A percentile compares a stretch with the other conserved stretches of the same genome.
These are phyloP conservation scores for Spencermartinsiella europaea DNA, from an alignment of 805 yeast species.

Conservation along the genomic window DNA sequence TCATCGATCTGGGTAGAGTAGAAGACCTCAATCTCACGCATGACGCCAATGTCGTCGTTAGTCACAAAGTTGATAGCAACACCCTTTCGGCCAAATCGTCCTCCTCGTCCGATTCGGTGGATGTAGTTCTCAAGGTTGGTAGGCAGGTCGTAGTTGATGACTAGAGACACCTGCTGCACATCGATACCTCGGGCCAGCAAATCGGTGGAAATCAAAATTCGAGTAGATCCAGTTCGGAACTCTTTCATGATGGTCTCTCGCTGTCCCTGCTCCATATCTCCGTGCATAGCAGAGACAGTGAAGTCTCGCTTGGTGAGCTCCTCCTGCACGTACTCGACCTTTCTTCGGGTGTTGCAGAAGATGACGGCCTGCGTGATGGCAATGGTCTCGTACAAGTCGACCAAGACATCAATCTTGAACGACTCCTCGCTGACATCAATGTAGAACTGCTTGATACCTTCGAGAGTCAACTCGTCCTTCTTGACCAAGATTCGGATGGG, in stretches of 20 bases:
- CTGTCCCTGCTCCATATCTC: slow-evolving; percentile 93
- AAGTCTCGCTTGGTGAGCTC: slow-evolving; percentile 76
- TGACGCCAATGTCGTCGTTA: slow-evolving; percentile 62
- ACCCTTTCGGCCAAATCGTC: slow-evolving; percentile 95
- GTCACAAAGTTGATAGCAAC: slow-evolving; percentile 94
- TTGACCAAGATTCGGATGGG: slow-evolving; percentile 93
- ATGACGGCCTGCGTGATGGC: slow-evolving; percentile 97
- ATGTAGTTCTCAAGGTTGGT: slow-evolving; percentile 89
- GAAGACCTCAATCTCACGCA: slow-evolving; percentile 81
- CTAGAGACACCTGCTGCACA: slow-evolving; percentile 95
- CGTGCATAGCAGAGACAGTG: slow-evolving; percentile 94
- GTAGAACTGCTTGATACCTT: slow-evolving; percentile 90
- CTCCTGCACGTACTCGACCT: slow-evolving; percentile 86
- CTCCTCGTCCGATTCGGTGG: slow-evolving; percentile 97
- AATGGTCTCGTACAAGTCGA: slow-evolving; percentile 91
- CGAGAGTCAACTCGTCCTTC: slow-evolving; percentile 88
- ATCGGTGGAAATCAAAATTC: slow-evolving; percentile 94
- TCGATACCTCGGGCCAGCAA: slow-evolving; percentile 98
- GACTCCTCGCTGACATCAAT: slow-evolving; percentile 88
- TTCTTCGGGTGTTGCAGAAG: slow-evolving; percentile 93
- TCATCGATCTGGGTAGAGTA: slow-evolving; percentile 85
- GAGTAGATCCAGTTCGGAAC: slow-evolving; percentile 87
- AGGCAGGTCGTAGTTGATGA: slow-evolving; percentile 93
- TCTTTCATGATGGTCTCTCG: slow-evolving; percentile 94
- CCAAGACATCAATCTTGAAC: slow-evolving; percentile 89